These are phyloP conservation scores for Isoetes taiwanensis DNA, from an alignment of 75 land plant genomes.

Conservation along the genomic window DNA sequence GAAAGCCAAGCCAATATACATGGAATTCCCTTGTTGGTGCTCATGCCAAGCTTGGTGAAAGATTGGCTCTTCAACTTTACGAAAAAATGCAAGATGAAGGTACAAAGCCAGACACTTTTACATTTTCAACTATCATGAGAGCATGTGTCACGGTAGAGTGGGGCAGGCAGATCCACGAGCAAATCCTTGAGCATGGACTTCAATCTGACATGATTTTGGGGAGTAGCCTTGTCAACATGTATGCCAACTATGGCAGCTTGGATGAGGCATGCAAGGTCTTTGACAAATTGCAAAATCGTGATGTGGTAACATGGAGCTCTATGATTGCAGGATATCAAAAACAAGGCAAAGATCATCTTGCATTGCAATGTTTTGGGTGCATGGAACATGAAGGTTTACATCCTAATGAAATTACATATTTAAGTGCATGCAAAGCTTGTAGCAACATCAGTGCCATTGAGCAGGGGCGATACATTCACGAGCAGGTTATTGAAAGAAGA, in stretches of 20 bases:
- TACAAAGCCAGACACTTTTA: no score
- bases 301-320: constrained; percentile 5
- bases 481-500: no score
- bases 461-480: no score
- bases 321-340: neutral
- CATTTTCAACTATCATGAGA: no score
- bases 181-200: neutral
- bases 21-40: constrained; percentile 3
- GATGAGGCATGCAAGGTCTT: constrained; percentile 2
- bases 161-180: neutral
- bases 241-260: constrained; percentile 2
- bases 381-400: neutral
- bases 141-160: neutral
- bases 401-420: neutral
- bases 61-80: neutral
- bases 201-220: neutral
- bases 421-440: neutral
- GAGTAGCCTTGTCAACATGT: constrained; percentile 1
- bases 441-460: neutral
- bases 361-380: neutral
- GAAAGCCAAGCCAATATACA: neutral
- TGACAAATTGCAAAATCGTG: neutral
- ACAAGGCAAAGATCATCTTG: neutral
- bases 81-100: no score
- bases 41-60: neutral